Base-by-base conservation (phyloP, 2,329 filamentous ascomycete genomes). In the Hypoxylon sp. region DNA sequence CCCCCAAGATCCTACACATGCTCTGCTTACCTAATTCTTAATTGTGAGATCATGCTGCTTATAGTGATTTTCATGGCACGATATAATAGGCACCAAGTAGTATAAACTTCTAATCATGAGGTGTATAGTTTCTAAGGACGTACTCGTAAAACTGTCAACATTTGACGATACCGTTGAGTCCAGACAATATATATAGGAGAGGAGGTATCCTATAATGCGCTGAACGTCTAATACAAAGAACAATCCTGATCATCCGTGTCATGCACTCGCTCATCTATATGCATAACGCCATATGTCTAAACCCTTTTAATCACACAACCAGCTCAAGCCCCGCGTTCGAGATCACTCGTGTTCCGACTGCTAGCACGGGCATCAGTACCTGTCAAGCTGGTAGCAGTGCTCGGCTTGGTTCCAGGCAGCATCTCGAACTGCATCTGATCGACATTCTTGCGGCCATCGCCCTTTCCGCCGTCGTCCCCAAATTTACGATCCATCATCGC, bases 401-500 rank as follows among this genome's bases (percentile, higher is more conserved):
- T 60, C 6, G 63, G 67, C 33, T 69, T 69, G 1, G 63, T 53
- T 33, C 59, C 55, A 8, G 63, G 17, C 2, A 63, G 39, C 59
- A 66, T 63, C 63, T 69, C 63, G 33, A 63, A 63, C 50, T 66
- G 52, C 19, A 6, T 31, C 13, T 26, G 29, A 6, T 46, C 54
- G 50, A 11, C 46, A 3, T 39, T 10, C 42, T 24, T 37, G 3
- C 26, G 22, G 8, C 11, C 17, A 11, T 13, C 10, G 6, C 2
- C 22, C 19, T 57, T 26, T 1, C 22, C 26, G 6, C 22, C 44
- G 6, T 35, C 44, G 24, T 9, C 46, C 6, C 11, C 63, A 10
- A 73, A 47, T 11, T 70, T 71, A 17, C 71, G 66, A n/a, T 61
- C 59, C 39, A 71, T 63, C 46, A 62, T 61, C 44, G 67, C 68